Evolutionary conservation across 2,329 filamentous ascomycete species (phyloP).

Genomic region (Epichloe glyceriae): DNA sequence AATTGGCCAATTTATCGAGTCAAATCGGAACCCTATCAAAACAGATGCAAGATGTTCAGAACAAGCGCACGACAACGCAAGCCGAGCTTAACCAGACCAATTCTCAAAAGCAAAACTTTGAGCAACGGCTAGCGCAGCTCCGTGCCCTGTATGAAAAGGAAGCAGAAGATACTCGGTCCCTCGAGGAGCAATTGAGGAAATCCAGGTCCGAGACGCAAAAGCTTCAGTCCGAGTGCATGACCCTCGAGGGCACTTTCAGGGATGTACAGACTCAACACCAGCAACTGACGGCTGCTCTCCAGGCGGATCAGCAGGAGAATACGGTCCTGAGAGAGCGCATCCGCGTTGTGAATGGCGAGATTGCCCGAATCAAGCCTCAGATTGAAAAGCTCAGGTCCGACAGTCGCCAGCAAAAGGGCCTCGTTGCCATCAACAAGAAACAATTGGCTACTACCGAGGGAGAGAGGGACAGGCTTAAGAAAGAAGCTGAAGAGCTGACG

Average conservation of each 20-base stretch:
- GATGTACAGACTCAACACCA: constrained; percentile 76
- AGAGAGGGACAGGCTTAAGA: constrained; percentile 77
- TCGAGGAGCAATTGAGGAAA: constrained; percentile 70
- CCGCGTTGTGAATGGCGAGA: constrained; percentile 66
- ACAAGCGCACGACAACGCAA: constrained; percentile 65
- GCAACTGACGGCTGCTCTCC: constrained; percentile 59
- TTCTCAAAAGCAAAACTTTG: constrained; percentile 85
- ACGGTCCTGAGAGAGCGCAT: constrained; percentile 76
- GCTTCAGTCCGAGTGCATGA: constrained; percentile 69
- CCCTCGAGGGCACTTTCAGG: constrained; percentile 67
- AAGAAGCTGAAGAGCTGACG: constrained; percentile 57
- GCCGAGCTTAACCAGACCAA: constrained; percentile 70
- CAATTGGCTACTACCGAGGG: constrained; percentile 81
- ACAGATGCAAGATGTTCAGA: constrained; percentile 88
- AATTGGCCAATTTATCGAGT: constrained; percentile 90
- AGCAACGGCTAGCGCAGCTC: constrained; percentile 75
- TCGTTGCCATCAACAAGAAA: constrained; percentile 98
- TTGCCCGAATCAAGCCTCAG: constrained; percentile 72
- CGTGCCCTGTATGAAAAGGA: constrained; percentile 87
- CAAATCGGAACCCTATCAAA: constrained; percentile 83
- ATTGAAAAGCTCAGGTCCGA: constrained; percentile 89
- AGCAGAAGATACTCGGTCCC: constrained; percentile 67
- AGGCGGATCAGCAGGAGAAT: constrained; percentile 85
- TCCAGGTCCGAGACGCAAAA: constrained; percentile 74
- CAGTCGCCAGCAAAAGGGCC: constrained; percentile 85